These are phyloP conservation scores for Coemansia sp. DNA, from an alignment of 192 early-diverging fungal species.

Conservation along the genomic window DNA sequence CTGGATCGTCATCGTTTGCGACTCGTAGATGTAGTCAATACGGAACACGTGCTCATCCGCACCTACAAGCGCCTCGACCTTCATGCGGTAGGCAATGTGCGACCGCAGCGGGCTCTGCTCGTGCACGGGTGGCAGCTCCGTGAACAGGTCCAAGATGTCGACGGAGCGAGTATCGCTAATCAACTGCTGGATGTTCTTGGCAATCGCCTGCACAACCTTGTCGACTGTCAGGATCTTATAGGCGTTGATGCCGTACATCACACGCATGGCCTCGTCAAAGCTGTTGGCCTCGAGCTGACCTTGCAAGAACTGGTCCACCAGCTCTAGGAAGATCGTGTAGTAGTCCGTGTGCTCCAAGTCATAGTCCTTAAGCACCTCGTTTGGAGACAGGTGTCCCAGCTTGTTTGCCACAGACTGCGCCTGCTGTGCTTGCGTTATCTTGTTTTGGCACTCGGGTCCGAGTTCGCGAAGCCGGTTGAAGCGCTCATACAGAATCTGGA, in stretches of 20 bases:
- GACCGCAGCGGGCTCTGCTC: constrained; percentile 64
- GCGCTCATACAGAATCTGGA: constrained; percentile 84
- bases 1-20: constrained; percentile 80
- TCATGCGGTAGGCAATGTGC: constrained; percentile 73
- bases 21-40: constrained; percentile 72
- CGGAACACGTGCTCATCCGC: constrained; percentile 81
- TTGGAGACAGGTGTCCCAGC: constrained; percentile 48
- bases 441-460: constrained; percentile 60
- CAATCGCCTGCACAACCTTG: constrained; percentile 78
- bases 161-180: constrained; percentile 68
- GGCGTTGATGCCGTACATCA: constrained; percentile 88
- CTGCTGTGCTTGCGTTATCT: constrained; percentile 30
- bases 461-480: constrained; percentile 80
- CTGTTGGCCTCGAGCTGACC: constrained; percentile 77
- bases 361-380: constrained; percentile 63
- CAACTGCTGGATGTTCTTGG: constrained; percentile 79
- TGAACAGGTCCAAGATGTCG: constrained; percentile 70
- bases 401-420: constrained; percentile 52
- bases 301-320: constrained; percentile 78
- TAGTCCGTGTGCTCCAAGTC: constrained; percentile 70
- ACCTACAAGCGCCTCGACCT: constrained; percentile 70
- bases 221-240: constrained; percentile 91
- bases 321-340: constrained; percentile 75
- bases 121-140: constrained; percentile 52
- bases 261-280: constrained; percentile 89